These are phyloP conservation scores for Vaccinium myrtillus DNA, from an alignment of 148 eudicot genomes.

Conservation along the genomic window DNA sequence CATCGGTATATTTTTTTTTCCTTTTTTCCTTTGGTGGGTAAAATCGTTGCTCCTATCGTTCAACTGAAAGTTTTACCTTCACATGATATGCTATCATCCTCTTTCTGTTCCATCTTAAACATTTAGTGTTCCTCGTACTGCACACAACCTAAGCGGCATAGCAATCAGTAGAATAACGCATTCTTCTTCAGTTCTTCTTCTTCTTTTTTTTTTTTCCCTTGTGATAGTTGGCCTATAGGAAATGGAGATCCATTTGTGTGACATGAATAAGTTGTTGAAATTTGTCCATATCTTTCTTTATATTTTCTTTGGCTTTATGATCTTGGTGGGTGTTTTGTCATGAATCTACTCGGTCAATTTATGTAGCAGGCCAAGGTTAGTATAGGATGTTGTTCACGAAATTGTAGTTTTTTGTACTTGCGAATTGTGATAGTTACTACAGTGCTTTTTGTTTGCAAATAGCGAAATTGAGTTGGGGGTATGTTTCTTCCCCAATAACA, in stretches of 20 bases:
- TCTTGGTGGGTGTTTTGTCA: neutral
- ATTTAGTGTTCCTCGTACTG: neutral
- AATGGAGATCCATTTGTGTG: too few species aligned
- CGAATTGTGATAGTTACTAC: neutral
- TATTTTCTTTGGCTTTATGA: neutral
- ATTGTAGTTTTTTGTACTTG: neutral
- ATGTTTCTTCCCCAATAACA: neutral
- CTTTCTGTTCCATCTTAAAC: neutral
- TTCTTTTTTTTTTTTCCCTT: neutral
- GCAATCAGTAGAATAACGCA: neutral
- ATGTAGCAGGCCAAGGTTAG: neutral
- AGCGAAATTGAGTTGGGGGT: neutral
- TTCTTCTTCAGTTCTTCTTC: too few species aligned
- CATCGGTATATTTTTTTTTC: neutral
- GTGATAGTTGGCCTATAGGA: neutral
- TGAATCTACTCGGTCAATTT: neutral
- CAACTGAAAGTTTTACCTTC: neutral
- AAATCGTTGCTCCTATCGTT: neutral
- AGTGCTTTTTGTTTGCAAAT: neutral
- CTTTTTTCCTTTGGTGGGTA: neutral
- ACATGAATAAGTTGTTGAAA: neutral
- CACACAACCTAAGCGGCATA: neutral
- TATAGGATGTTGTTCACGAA: neutral
- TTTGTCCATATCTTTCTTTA: too few species aligned
- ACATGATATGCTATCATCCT: neutral